Evolutionary conservation across 2,329 filamentous ascomycete species (phyloP).

Genomic region (Nigrospora osmanthi): DNA sequence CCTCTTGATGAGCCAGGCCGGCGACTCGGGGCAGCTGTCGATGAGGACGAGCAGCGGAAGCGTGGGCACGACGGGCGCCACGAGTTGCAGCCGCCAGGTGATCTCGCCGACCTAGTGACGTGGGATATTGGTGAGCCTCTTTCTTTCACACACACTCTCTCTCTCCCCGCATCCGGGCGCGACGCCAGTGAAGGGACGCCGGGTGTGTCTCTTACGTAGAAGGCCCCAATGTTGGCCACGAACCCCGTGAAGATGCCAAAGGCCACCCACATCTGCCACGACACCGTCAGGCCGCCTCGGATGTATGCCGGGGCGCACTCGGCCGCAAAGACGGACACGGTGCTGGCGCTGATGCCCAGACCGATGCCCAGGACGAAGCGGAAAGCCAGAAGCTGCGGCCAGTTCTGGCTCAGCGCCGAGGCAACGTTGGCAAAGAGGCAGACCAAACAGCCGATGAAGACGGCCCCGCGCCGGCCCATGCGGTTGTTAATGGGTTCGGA

Average conservation of each 20-base stretch:
- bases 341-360: constrained; percentile 46
- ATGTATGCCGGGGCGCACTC: constrained; percentile 45
- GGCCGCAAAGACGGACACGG: constrained; percentile 44
- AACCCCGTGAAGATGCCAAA: constrained; percentile 62
- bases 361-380: constrained; percentile 52
- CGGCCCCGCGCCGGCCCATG: constrained; percentile 54
- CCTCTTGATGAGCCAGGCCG: constrained; percentile 61
- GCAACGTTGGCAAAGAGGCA: constrained; percentile 55
- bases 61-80: constrained; percentile 57
- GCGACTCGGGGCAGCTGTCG: constrained; percentile 53
- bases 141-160: too few species aligned
- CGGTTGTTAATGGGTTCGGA: constrained; percentile 53
- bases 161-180: too few species aligned
- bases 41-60: constrained; percentile 49
- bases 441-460: constrained; percentile 56
- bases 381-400: constrained; percentile 47
- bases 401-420: constrained; percentile 49
- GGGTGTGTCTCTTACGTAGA: constrained; percentile 25
- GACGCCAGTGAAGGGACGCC: not conserved
- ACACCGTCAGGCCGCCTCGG: constrained; percentile 45
- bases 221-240: constrained; percentile 57
- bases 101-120: constrained; percentile 31
- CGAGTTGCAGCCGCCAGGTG: constrained; percentile 57
- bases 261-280: constrained; percentile 47
- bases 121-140: too few species aligned